These are phyloP conservation scores for Besnoitia besnoiti DNA, from an alignment of 169 alveolate genomes.

Conservation along the genomic window DNA sequence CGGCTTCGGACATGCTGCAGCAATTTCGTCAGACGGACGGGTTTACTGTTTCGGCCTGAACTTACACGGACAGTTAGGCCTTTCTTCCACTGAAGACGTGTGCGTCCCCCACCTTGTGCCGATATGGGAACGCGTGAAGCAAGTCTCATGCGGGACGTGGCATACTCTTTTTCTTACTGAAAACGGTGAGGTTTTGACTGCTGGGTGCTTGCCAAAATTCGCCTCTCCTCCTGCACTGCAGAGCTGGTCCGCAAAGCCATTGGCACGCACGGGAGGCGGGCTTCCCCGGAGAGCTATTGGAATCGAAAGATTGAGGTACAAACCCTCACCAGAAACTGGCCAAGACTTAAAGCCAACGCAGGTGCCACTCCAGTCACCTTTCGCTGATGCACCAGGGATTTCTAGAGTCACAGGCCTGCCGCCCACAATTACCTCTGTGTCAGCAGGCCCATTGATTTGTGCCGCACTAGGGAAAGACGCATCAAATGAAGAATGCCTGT, in stretches of 20 bases:
- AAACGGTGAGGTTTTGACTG: not conserved
- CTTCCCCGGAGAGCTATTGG: not conserved
- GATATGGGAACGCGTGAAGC: not conserved
- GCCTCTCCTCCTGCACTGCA: not conserved
- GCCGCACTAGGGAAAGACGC: not conserved
- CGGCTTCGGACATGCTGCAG: conserved; percentile 20
- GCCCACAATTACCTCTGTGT: not conserved
- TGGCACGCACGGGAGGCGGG: not conserved
- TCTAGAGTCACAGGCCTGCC: not conserved
- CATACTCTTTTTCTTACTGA: conserved; percentile 9
- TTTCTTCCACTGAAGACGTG: not conserved
- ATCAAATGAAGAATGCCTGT: not conserved
- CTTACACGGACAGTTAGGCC: conserved; percentile 33
- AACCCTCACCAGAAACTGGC: not conserved
- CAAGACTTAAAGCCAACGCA: not conserved
- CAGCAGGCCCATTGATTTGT: not conserved
- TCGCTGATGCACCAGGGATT: not conserved
- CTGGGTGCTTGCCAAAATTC: conserved; percentile 16
- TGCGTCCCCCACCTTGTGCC: not conserved
- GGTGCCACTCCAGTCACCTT: conserved; percentile 16
- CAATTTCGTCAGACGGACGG: not conserved
- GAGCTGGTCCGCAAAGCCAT: not conserved
- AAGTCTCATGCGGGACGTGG: conserved; percentile 42
- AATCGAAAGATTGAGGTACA: not conserved
- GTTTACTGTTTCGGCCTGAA: conserved; percentile 12